Evolutionary conservation across 2,329 filamentous ascomycete genomes (phyloP), one percentile per base, ranked within the genome.

Genomic region (Monilinia aucupariae): DNA sequence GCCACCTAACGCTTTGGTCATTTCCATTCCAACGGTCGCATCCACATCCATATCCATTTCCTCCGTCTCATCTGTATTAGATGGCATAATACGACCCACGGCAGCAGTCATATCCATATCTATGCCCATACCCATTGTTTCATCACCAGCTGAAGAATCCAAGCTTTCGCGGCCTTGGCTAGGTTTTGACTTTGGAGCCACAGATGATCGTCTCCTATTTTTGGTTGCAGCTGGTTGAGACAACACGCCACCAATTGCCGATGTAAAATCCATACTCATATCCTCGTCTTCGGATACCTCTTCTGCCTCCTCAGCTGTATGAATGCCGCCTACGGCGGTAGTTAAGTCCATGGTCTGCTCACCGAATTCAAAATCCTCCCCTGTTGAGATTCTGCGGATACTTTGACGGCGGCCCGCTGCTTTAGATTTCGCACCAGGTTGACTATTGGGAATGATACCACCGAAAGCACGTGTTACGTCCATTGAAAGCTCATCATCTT

Each of bases 381-480:
- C 66, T 45, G 74, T 74, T 15, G 75, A 76, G 58, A 73, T 71
- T 39, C 75, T 71, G 27, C 75, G 73, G 41, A 69, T 75, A 63
- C 75, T 76, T 68, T 72, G 73, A 43, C 73, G 72, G 56, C 71
- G 71, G 53, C 61, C 66, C 7, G 70, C 52, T 22, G 68, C 58
- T 32, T 72, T 65, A 30, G 75, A 74, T 62, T 75, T 75, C 22
- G 72, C 66, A 64, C 70, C 73, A 64, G 34, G 20, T 27, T 65
- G 17, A 12, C 49, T 52, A 17, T 67, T 70, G 39, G 69, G 64
- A 25, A 96, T 75, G 61, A 97, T 97, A 3, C 87, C 84, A 10
- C 93, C 93, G 60, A 96, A 80, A 10, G 85, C 90, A 61, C 85
- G 85, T 2, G 93, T 97, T 9, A 97, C 90, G 70, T 97, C 93